phyloP scores from a whole-genome alignment of 805 yeast species.

The Candida succiphila region DNA sequence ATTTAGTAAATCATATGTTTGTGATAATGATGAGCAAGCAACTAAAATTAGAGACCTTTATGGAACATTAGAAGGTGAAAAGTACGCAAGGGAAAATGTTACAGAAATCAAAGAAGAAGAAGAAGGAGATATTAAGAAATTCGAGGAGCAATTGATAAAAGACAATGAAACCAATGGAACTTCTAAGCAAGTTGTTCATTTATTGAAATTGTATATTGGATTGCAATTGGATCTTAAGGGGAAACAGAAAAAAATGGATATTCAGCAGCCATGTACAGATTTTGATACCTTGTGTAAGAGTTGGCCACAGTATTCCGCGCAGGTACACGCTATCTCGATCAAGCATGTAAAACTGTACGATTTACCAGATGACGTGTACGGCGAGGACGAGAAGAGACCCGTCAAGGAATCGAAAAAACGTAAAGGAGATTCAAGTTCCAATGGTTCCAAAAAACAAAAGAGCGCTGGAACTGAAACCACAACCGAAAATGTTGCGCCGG shows the following conservation, averaged over 20 bases:
- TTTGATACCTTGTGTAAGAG: constrained; percentile 73
- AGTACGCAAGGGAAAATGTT: constrained; percentile 23
- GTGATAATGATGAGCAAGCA: constrained; percentile 31
- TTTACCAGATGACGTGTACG: constrained; percentile 77
- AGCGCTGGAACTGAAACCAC: constrained; percentile 3
- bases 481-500: constrained; percentile 1
- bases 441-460: constrained; percentile 22
- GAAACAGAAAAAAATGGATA: constrained; percentile 59
- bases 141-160: constrained; percentile 13
- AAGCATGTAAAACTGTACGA: constrained; percentile 71
- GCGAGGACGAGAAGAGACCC: constrained; percentile 72
- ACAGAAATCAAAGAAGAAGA: constrained; percentile 22
- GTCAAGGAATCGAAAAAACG: constrained; percentile 42
- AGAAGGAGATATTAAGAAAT: constrained; percentile 14
- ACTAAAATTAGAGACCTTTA: constrained; percentile 26
- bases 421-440: constrained; percentile 27
- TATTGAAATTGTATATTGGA: constrained; percentile 78
- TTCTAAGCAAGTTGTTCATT: constrained; percentile 29
- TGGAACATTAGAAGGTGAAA: constrained; percentile 51
- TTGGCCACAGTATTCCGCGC: constrained; percentile 59
- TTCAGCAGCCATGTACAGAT: constrained; percentile 84
- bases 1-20: constrained; percentile 42
- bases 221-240: constrained; percentile 45
- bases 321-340: constrained; percentile 49
- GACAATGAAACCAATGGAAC: constrained; percentile 12